Conservation (phyloP, 129 eudicot genomes). For the Erigeron canadensis region DNA sequence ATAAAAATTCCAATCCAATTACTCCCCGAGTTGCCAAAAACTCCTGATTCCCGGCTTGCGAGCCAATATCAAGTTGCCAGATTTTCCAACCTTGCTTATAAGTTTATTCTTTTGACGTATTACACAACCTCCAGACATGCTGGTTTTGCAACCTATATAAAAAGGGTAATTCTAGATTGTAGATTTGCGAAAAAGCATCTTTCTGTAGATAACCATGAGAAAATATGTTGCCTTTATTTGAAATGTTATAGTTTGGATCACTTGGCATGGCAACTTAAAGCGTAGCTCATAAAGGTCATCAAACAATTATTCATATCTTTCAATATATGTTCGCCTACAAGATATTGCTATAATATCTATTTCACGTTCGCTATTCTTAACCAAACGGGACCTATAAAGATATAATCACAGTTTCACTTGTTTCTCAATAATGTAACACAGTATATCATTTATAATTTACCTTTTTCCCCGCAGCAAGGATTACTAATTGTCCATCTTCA, state of each 20-base stretch:
- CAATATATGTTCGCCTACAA: neutral
- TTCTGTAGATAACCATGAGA: neutral
- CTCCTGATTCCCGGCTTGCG: too few species aligned
- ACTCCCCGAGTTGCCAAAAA: too few species aligned
- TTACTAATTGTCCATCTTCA: conserved; percentile 94
- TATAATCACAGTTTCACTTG: neutral
- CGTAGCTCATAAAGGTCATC: neutral
- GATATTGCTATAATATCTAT: neutral
- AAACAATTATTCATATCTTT: neutral
- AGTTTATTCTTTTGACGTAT: too few species aligned
- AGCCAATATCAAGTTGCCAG: too few species aligned
- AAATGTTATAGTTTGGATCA: neutral
- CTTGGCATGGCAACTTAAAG: neutral
- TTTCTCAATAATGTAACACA: neutral
- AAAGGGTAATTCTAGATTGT: neutral
- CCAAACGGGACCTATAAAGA: neutral
- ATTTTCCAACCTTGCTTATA: too few species aligned
- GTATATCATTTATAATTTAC: conserved; percentile 24
- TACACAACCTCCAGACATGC: too few species aligned
- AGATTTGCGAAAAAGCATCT: neutral
- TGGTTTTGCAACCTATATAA: neutral
- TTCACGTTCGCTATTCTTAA: neutral
- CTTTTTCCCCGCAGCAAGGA: conserved; percentile 96
- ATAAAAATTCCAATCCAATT: too few species aligned
- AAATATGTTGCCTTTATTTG: too few species aligned